Evolutionary conservation across 2,329 filamentous ascomycete genomes (phyloP), one percentile per base, ranked within the genome.

Genomic region (Colletotrichum viniferum): DNA sequence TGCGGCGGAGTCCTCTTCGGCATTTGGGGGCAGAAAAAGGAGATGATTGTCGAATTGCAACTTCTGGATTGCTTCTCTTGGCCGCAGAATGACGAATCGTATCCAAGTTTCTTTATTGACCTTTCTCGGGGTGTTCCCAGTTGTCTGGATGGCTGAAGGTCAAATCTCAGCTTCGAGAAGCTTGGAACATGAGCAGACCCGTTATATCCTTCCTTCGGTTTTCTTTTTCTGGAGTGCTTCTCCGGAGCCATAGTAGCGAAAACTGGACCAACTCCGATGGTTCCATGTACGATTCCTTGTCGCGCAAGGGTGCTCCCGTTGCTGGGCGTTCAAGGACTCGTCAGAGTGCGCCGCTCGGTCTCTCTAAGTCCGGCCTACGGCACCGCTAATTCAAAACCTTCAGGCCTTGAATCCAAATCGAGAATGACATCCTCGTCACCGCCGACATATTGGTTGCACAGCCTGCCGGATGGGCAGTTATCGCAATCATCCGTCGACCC

Each of bases 101-200:
- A 62, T 48, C 18, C 67, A 21, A 5, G 28, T n/a, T 32, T 58
- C 64, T 18, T 32, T 56, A 18, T n/a, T 55, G 43, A 55, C n/a
- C 7, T 26, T 30, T 65, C 28, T 48, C 8, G 68, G 68, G 63
- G 52, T 12, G 38, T 65, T 62, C 61, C 72, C 61, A 38, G 61
- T 55, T 32, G 16, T 66, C 55, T 72, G 48, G 55, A 30, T 21
- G 43, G 16, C 52, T 14, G 64, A 34, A 18, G 64, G 36, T 52
- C 36, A 58, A 28, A 18, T 36, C 16, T 36, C 64, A 72, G 73
- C 69, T 68, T 68, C 63, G 62, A 72, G 73, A 72, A 73, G 69
- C 28, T 52, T 64, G 64, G 34, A 60, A 68, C 30, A 21, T 73
- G 28, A 18, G 58, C 14, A 38, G 69, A 65, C 58, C 73, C 73